These are phyloP conservation scores for Penicillium herquei DNA, from an alignment of 495 filamentous ascomycete species.

Conservation along the genomic window DNA sequence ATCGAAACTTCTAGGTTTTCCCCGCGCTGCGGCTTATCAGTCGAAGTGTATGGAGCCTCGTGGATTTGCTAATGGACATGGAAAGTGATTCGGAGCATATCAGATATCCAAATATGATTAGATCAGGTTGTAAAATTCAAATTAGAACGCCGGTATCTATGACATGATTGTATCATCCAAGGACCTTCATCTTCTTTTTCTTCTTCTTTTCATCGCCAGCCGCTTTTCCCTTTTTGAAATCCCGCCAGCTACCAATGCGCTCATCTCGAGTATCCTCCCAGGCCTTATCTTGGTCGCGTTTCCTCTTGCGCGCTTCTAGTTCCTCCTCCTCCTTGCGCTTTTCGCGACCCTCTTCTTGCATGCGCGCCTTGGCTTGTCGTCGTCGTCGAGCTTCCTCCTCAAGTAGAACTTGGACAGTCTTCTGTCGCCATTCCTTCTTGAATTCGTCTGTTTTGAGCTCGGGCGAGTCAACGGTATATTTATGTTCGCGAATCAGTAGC, in stretches of 20 bases:
- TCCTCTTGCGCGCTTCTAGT: slow-evolving; percentile 79
- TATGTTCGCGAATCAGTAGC: slow-evolving; percentile 88
- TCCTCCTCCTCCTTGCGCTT: slow-evolving; percentile 87
- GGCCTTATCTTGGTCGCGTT: slow-evolving; percentile 85
- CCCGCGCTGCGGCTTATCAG: slow-evolving; percentile 19
- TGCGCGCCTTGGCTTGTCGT: slow-evolving; percentile 85
- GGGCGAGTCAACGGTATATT: slow-evolving; percentile 83
- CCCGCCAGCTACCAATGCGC: slow-evolving; percentile 91
- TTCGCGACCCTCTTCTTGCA: slow-evolving; percentile 95
- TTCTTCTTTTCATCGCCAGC: slow-evolving; percentile 56
- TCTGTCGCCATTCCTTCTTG: slow-evolving; percentile 79
- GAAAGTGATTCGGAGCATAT: not conserved
- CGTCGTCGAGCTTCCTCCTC: slow-evolving; percentile 86
- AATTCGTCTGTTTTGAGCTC: slow-evolving; percentile 80
- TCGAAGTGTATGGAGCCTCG: slow-evolving; percentile 15
- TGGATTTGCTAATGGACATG: not conserved
- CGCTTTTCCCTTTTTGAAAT: slow-evolving; percentile 75
- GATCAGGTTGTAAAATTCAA: not conserved
- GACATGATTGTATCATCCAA: slow-evolving; percentile 41
- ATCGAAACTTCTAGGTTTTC: slow-evolving; percentile 9
- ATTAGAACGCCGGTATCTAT: not conserved
- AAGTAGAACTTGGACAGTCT: slow-evolving; percentile 87
- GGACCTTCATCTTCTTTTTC: slow-evolving; percentile 95
- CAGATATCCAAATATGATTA: not conserved
- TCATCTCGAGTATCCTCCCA: slow-evolving; percentile 93